Percentiles rank a stretch among this genome's conserved stretches.
Conservation (phyloP, 1,284 basidiomycete genomes). For the Malassezia sympodialis region DNA sequence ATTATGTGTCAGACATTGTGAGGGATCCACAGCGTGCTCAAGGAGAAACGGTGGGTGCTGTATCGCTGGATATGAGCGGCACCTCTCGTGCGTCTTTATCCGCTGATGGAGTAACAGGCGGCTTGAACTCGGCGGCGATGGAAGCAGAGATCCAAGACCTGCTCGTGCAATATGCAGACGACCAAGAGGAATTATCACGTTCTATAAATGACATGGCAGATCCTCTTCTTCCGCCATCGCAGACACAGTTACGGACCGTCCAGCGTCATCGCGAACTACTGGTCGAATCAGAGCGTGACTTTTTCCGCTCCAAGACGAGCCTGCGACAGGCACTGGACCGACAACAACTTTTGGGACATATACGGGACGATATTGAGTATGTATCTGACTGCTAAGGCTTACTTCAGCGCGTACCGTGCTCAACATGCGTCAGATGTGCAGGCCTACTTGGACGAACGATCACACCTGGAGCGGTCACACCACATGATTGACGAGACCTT, state of each 20-base stretch:
- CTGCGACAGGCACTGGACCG: slow-evolving; percentile 72
- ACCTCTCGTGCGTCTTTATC: background rate
- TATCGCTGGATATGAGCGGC: slow-evolving; percentile 13
- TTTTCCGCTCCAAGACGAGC: slow-evolving; percentile 27
- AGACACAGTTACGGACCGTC: slow-evolving; percentile 75
- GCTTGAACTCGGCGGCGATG: slow-evolving; percentile 25
- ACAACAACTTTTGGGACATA: slow-evolving; percentile 76
- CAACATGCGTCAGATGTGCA: slow-evolving; percentile 67
- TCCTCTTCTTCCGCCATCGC: slow-evolving; percentile 64
- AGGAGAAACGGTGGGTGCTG: background rate
- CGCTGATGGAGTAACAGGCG: slow-evolving; percentile 21
- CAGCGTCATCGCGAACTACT: slow-evolving; percentile 81
- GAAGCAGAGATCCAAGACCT: slow-evolving; percentile 77
- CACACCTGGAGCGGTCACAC: slow-evolving; percentile 80
- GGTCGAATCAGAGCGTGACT: slow-evolving; percentile 72
- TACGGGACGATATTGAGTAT: slow-evolving; percentile 87
- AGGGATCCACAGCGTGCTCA: background rate
- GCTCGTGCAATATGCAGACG: slow-evolving; percentile 49
- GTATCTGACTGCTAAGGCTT: slow-evolving; percentile 40
- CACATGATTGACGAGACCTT: slow-evolving; percentile 86
- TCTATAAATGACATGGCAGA: slow-evolving; percentile 56
- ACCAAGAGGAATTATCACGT: slow-evolving; percentile 52
- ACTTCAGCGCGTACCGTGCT: slow-evolving; percentile 59
- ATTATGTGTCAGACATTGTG: slow-evolving; percentile 5
- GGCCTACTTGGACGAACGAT: slow-evolving; percentile 73